phyloP scores from a whole-genome alignment of 495 filamentous ascomycete genomes.

The Neurospora tetrasperma region DNA sequence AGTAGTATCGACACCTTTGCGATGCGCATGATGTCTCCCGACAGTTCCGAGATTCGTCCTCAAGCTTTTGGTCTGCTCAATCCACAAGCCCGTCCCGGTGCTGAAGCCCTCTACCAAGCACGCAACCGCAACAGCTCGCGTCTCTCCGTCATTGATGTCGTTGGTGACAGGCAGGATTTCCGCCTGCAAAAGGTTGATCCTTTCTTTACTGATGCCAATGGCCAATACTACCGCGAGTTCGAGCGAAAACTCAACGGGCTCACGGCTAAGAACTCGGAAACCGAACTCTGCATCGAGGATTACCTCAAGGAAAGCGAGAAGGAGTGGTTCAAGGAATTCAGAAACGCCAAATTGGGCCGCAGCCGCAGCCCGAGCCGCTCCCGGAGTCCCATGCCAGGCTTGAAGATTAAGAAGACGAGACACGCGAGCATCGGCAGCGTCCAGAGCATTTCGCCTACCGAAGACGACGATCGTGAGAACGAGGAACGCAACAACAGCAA shows the following conservation, averaged over 20 bases:
- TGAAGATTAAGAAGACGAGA: constrained; percentile 13
- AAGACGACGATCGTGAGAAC: constrained; percentile 9
- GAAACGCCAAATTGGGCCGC: constrained; percentile 37
- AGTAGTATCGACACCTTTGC: constrained; percentile 18
- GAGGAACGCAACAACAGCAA: constrained; percentile 38
- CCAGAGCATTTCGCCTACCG: constrained; percentile 20
- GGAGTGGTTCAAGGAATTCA: constrained; percentile 49
- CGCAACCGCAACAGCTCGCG: constrained; percentile 15
- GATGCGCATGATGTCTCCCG: constrained; percentile 21
- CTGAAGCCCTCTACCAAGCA: constrained; percentile 11
- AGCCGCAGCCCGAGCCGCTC: constrained; percentile 13
- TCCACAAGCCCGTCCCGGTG: constrained; percentile 12
- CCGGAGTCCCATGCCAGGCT: constrained; percentile 4
- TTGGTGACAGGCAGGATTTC: constrained; percentile 18
- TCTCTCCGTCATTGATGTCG: constrained; percentile 11
- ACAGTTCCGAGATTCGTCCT: constrained; percentile 11
- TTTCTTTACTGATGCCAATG: constrained; percentile 54
- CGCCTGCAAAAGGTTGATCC: constrained; percentile 53
- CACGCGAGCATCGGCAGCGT: constrained; percentile 21
- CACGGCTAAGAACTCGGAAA: constrained; percentile 46
- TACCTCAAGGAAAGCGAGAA: constrained; percentile 53
- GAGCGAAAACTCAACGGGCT: constrained; percentile 41
- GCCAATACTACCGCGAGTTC: constrained; percentile 46
- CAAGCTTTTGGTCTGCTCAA: constrained; percentile 10
- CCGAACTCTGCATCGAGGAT: constrained; percentile 50